Evolutionary conservation across 768 basidiomycete species (phyloP), one percentile per base, ranked within the genome.

Genomic region (Leccinum disarticulatum): DNA sequence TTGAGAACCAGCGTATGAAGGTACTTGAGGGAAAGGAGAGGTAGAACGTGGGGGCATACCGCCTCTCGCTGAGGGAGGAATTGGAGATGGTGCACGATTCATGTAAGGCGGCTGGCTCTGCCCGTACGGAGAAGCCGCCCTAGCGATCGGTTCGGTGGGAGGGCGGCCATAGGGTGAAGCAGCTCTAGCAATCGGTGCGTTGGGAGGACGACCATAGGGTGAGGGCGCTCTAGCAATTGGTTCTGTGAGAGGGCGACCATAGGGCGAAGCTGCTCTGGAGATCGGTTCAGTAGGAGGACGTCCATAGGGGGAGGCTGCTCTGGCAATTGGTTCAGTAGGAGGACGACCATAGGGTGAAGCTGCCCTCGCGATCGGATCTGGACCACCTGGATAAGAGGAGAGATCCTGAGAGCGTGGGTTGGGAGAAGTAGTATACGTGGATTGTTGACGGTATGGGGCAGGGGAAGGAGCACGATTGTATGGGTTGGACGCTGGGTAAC

Each of bases 401-500:
- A 81, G 66, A 35, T 85, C 82, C 15, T 76, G 74, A 46, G 82
- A 70, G 17, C 81, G 80, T 61, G 79, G 67, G 62, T 81, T 82
- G 14, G 85, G 85, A 19, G 84, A 85, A 25, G 41, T 64, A 25
- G 63, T 27, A 63, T 78, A 79, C 6, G 72, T 65, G 13, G 75
- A 54, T 38, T 64, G 64, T 47, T 55, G 72, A 38, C 73, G 69
- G 56, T 72, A 78, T 6, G 77, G 71, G 22, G 77, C 72, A 33
- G 67, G 35, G 38, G 38, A 41, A n/a, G 41, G 41, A 17, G 78
- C 70, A 57, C 79, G 67, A 70, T 68, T 60, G 71, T 69, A 70
- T 57, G 68, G 54, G 52, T 38, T 63, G 31, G 60, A 46, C 25
- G 69, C 66, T 41, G 76, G 54, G 55, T 77, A 79, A 22, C 72